Percentiles rank a stretch among this genome's conserved stretches.
Conservation (phyloP, 345 rosid genomes). For the Arabidopsis thaliana region DNA sequence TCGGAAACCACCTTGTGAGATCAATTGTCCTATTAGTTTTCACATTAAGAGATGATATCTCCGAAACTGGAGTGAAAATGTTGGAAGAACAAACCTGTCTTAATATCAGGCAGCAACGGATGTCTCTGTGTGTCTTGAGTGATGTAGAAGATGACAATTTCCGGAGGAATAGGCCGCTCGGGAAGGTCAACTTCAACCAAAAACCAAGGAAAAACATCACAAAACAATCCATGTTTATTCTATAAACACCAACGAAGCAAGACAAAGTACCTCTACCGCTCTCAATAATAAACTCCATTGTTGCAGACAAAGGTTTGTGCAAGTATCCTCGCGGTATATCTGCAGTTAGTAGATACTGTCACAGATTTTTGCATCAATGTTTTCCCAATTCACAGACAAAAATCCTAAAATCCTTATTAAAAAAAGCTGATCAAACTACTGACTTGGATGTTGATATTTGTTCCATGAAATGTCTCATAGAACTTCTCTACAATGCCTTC, state of each 20-base stretch:
- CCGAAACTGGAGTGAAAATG: background rate
- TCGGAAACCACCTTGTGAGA: slow-evolving; percentile 76
- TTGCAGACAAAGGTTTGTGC: slow-evolving; percentile 70
- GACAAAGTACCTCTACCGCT: slow-evolving; percentile 62
- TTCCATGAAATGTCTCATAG: slow-evolving; percentile 91
- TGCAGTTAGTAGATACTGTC: slow-evolving; percentile 79
- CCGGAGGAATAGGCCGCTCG: slow-evolving; percentile 71
- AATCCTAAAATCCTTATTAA: background rate
- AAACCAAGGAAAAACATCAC: slow-evolving; percentile 21
- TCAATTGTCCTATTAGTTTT: slow-evolving; percentile 23
- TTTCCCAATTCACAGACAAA: background rate
- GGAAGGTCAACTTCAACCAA: slow-evolving; percentile 66
- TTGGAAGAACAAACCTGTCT: slow-evolving; percentile 56
- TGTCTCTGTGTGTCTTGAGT: slow-evolving; percentile 94
- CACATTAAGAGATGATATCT: background rate
- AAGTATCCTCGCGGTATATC: slow-evolving; percentile 80
- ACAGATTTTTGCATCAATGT: slow-evolving; percentile 49
- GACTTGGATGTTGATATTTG: slow-evolving; percentile 84
- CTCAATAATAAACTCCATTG: slow-evolving; percentile 78
- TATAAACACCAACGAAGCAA: slow-evolving; percentile 2
- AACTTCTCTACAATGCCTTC: slow-evolving; percentile 64
- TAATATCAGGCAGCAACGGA: slow-evolving; percentile 82
- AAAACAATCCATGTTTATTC: slow-evolving; percentile 14
- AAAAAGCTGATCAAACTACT: slow-evolving; percentile 32
- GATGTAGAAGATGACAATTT: slow-evolving; percentile 79